Evolutionary conservation across 495 filamentous ascomycete genomes (phyloP), one percentile per base, ranked within the genome.

Genomic region (Penicillium antarcticum): DNA sequence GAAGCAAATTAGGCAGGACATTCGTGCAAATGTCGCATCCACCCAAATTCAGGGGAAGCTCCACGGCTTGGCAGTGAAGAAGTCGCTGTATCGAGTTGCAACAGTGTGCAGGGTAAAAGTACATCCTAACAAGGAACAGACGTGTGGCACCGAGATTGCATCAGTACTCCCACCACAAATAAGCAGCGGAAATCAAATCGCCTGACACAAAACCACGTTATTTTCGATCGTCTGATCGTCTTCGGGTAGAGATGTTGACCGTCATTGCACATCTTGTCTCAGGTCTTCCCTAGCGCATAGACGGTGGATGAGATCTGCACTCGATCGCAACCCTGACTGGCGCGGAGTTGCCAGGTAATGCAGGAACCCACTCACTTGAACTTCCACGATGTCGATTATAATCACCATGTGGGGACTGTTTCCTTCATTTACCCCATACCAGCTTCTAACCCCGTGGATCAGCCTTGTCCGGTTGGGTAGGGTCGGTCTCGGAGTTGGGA

Each of bases 361-460:
- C n/a, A 24, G 16, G 17, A 29, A 17, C 31, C 47, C 47, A 49
- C 47, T 42, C 41, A 26, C 8, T 29, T 29, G 19, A n/a, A 33
- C 13, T 32, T 49, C 17, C 31, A 24, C 18, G n/a, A 49, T 49
- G 47, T 34, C 47, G 47, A 42, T 49, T 49, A 18, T 42, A 49
- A 49, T 49, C 44, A 46, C 44, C 19, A 16, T 29, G 26, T 32
- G 26, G 40, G 47, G 34, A 14, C 29, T n/a, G 35, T 21, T 19
- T 31, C 47, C 23, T 42, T 49, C 38, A 24, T 34, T 49, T 49
- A 49, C 47, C 47, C 47, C 38, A 49, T 49, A 49, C 38, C 14
- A 13, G 36, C 6, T 16, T 40, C 36, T 19, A n/a, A 37, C 23
- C 29, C 17, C 34, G 34, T 47, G 34, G 45, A 47, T 48, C 26